A percentile compares a stretch with the other conserved stretches of the same genome.
These are phyloP conservation scores for Gyromitra esculenta DNA, from an alignment of 2,329 filamentous ascomycete genomes.

Conservation along the genomic window DNA sequence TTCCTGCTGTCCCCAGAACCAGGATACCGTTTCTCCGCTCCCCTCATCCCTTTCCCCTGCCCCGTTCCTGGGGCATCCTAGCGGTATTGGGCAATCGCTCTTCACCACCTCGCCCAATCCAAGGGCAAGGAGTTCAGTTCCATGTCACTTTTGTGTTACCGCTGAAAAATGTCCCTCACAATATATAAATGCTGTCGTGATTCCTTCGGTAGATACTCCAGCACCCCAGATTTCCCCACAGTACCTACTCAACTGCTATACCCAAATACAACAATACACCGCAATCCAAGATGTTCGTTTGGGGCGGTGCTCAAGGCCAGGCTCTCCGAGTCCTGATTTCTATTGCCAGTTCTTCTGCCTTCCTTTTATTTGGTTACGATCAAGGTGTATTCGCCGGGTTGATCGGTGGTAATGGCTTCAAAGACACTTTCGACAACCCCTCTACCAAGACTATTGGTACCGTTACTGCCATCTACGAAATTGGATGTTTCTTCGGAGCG, in stretches of 20 bases:
- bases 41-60: background rate
- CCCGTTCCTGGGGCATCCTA: background rate
- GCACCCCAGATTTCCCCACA: constrained; percentile 6
- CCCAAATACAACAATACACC: background rate
- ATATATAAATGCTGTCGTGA: constrained; percentile 6
- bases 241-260: background rate
- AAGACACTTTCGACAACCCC: constrained; percentile 55
- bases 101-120: background rate
- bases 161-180: background rate
- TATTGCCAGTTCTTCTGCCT: constrained; percentile 61
- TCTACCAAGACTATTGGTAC: constrained; percentile 38
- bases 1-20: background rate
- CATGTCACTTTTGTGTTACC: background rate
- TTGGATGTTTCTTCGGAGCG: constrained; percentile 67
- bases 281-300: constrained; percentile 16
- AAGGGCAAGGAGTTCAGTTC: background rate
- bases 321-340: constrained; percentile 43
- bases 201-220: background rate
- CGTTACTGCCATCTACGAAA: constrained; percentile 54
- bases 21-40: background rate
- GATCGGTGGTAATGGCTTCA: constrained; percentile 65
- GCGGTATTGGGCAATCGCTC: background rate
- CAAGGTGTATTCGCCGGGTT: constrained; percentile 67
- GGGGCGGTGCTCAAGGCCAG: constrained; percentile 29
- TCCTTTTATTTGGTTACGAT: constrained; percentile 70